A percentile compares a stretch with the other conserved stretches of the same genome.
phyloP scores from a whole-genome alignment of 177 flowering plant species.

The Tripterygium wilfordii region DNA sequence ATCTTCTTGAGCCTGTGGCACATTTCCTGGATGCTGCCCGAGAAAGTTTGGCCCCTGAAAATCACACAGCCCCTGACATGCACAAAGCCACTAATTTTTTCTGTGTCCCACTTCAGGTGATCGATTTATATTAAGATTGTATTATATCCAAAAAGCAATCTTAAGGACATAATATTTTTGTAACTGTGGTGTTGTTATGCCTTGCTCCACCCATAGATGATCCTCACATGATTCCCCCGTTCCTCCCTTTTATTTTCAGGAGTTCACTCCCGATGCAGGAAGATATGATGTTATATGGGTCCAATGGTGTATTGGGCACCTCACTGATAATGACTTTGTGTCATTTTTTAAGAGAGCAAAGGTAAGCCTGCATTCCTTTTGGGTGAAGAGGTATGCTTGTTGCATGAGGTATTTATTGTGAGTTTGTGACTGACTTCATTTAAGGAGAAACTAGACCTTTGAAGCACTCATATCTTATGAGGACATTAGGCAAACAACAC shows the following conservation, averaged over 20 bases:
- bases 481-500: no score
- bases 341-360: conserved; percentile 89
- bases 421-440: no score
- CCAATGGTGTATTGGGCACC: conserved; percentile 99
- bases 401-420: no score
- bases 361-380: conserved; percentile 31
- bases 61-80: conserved; percentile 25
- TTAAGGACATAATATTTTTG: no score
- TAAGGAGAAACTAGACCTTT: no score
- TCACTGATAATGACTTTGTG: conserved; percentile 88
- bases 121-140: no score
- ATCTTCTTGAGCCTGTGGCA: conserved; percentile 95
- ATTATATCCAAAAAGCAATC: no score
- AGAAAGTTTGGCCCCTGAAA: conserved; percentile 52
- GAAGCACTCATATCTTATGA: no score
- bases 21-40: conserved; percentile 93
- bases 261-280: conserved; percentile 77
- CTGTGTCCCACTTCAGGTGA: conserved; percentile 86
- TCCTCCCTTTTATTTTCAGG: conserved; percentile 36
- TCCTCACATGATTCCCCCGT: no score
- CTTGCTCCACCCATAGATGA: no score
- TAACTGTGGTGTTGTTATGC: no score
- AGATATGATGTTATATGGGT: conserved; percentile 97
- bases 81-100: conserved; percentile 74
- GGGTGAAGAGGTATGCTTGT: no score